Base-by-base conservation (phyloP, 2,329 filamentous ascomycete species). In the Colletotrichum sidae region DNA sequence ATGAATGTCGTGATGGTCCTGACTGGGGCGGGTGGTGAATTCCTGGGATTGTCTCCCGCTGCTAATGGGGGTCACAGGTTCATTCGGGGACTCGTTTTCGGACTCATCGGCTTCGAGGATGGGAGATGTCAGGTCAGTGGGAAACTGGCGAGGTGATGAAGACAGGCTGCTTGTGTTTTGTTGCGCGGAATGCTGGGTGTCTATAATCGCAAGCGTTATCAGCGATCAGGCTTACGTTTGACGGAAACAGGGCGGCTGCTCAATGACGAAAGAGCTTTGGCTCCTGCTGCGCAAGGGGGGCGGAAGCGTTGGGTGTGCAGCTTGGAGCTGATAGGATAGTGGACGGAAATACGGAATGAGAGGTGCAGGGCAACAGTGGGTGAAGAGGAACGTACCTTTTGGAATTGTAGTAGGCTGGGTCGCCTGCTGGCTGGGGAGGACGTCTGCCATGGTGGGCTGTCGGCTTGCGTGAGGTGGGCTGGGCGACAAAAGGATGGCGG, bases 51-150 rank as follows among this genome's bases (percentile, higher is more conserved):
- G 75, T 55, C 78, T 83, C 67, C 84, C 81, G 70, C 79, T 80
- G 71, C 87, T 89, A 65, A 87, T 83, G 52, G 88, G 88, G 25
- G 88, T 90, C 63, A 87, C 80, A 49, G 88, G 88, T 69, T 90
- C 88, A 77, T 85, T 84, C 60, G 81, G 79, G 33, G 83, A 83
- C 71, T 89, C 87, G 74, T 84, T 88, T 68, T 85, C 83, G 8
- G 86, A 88, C 73, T 89, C 87, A 76, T 86, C 86, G 74, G 82
- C 83, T 72, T 88, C 86, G 55, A 83, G 80, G 67, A 88, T 88
- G 59, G 85, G 81, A 67, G 78, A 81, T 68, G 80, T 77, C 9
- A 86, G 76, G 56, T 87, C 84, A 69, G 82, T 80, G 56, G 83
- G 78, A 69, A 79, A 81, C 49, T 83, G 81, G 59, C 79, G 81